Base-by-base conservation (phyloP, 306 rosid genomes). In the Medicago ruthenica region DNA sequence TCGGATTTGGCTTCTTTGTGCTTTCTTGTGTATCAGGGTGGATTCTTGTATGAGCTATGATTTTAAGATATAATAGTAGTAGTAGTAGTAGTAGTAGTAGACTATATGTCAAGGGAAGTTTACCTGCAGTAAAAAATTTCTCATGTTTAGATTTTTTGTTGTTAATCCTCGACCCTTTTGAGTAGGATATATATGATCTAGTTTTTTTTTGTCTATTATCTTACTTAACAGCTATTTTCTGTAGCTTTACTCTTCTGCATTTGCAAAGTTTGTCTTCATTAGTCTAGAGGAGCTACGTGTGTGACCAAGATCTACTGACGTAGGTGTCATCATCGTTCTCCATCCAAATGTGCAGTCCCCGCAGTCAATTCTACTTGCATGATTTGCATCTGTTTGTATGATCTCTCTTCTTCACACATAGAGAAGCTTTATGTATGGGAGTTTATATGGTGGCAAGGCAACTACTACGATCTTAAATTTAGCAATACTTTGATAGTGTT, bases 1-100 rank as follows among this genome's bases (percentile, higher is more conserved):
- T 67, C 27, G 54, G 7, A 69, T 36, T 48, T n/a, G 76, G 48
- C 59, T 22, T 40, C 21, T 13, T 16, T 53, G 17, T 65, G 44
- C 20, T 71, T 21, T n/a, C 60, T 61, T 39, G n/a, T n/a, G 13
- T 60, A 17, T 39, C 20, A 15, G 21, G 37, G 40, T 59, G 41
- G 10, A 27, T 27, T 60, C 10, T 12, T 24, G 41, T 11, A 27
- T 60, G 40, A 2, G 40, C 18, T 31, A 13, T 60, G 3, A 9
- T 7, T 3, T 24, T 24, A 59, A n/a, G n/a, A n/a, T n/a, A n/a
- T n/a, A n/a, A n/a, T n/a, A n/a, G n/a, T n/a, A n/a, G n/a, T n/a
- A n/a, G n/a, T n/a, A n/a, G n/a, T n/a, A n/a, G n/a, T n/a, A n/a
- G 36, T 21, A 20, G 20, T 50, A 50, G 55, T 15, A 24, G 2